These are phyloP conservation scores for Talaromyces sp. DNA, from an alignment of 2,329 filamentous ascomycete genomes.

Conservation along the genomic window DNA sequence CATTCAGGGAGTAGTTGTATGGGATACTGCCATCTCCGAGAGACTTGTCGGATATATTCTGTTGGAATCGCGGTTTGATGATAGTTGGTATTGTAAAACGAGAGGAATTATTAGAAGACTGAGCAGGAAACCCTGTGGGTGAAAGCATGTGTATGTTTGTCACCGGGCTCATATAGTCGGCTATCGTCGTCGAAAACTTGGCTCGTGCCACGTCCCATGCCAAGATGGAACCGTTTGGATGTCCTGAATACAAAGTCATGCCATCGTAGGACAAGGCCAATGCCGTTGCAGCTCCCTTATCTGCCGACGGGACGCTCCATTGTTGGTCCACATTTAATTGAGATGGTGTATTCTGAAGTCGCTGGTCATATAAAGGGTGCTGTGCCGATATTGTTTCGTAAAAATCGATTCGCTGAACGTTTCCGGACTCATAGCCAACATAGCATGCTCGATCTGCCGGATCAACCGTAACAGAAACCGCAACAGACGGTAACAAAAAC, in stretches of 20 bases:
- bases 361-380: slow-evolving; percentile 34
- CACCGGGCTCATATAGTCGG: slow-evolving; percentile 73
- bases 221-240: slow-evolving; percentile 72
- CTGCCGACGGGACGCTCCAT: slow-evolving; percentile 54
- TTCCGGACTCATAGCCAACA: slow-evolving; percentile 74
- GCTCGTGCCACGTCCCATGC: slow-evolving; percentile 75
- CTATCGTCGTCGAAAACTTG: slow-evolving; percentile 63
- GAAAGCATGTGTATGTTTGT: slow-evolving; percentile 75
- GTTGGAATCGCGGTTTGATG: slow-evolving; percentile 65
- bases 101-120: slow-evolving; percentile 25
- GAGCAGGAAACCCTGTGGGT: slow-evolving; percentile 49
- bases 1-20: slow-evolving; percentile 41
- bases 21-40: slow-evolving; percentile 38
- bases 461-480: slow-evolving; percentile 71
- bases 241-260: slow-evolving; percentile 73
- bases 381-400: slow-evolving; percentile 50
- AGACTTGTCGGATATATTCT: slow-evolving; percentile 35
- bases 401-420: slow-evolving; percentile 75
- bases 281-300: slow-evolving; percentile 64
- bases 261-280: slow-evolving; percentile 78
- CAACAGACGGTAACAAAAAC: slow-evolving; percentile 70
- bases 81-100: slow-evolving; percentile 58
- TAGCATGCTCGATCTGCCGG: slow-evolving; percentile 80
- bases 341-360: slow-evolving; percentile 39
- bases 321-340: slow-evolving; percentile 40